Evolutionary conservation across 257 asterid genomes (phyloP), one percentile per base, ranked within the genome.

Genomic region (Solanum piurae): DNA sequence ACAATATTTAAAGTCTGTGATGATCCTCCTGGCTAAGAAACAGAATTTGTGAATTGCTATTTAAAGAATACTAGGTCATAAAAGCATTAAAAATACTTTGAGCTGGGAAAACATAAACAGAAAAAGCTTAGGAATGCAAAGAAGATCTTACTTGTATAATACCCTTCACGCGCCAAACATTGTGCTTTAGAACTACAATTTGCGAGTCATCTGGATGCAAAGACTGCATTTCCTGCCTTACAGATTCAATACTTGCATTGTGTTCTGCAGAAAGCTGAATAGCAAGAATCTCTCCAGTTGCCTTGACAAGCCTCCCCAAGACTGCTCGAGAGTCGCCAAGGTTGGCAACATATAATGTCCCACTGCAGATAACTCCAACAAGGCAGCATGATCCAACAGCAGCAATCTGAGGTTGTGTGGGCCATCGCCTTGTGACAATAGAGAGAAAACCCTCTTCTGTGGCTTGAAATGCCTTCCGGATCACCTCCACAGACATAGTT

Each of bases 161-260:
- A 60, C 97, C 97, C 92, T 94, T 94, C 87, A 94, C 97, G 13
- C 97, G 93, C 97, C 97, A 94, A 14, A 94, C 97, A 12, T 94
- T 93, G 88, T 91, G 97, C 93, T 92, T 94, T 85, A 94, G 42
- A 89, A 94, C 94, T 33, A 94, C 97, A 73, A 94, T 92, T n/a
- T 90, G 92, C 2, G 94, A 83, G 87, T 94, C 97, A 52, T 93
- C 95, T 10, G 97, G 97, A 85, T 94, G 95, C 88, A 84, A 71
- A 80, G 95, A 89, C 10, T 93, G 92, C 92, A 93, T 75, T 88
- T 94, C 97, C 83, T 89, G 93, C 88, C 97, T 91, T 44, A 94
- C 94, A 37, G 95, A 89, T 84, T 93, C 97, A 34, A 92, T 90
- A 87, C 94, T 90, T 12, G 91, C 97, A 76, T 94, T 94, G 88